These are phyloP conservation scores for Fragaria nilgerrensis DNA, from an alignment of 306 rosid genomes.

Conservation along the genomic window DNA sequence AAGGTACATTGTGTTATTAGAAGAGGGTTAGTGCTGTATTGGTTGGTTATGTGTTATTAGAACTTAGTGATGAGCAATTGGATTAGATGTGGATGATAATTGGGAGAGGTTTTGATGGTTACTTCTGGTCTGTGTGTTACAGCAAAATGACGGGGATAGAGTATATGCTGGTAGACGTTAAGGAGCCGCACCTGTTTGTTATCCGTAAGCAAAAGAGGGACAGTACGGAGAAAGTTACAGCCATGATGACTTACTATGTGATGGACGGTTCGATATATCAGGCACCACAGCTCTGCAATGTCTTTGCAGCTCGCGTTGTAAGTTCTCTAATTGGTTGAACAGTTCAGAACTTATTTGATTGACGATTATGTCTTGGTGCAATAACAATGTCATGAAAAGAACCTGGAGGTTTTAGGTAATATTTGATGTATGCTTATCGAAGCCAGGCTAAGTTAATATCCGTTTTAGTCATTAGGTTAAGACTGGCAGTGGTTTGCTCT, in stretches of 20 bases:
- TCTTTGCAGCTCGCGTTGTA: slow-evolving; percentile 87
- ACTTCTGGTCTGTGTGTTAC: slow-evolving; percentile 4
- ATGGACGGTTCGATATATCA: slow-evolving; percentile 95
- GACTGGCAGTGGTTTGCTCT: neutral
- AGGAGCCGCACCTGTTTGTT: slow-evolving; percentile 82
- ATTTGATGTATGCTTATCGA: neutral
- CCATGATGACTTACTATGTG: slow-evolving; percentile 73
- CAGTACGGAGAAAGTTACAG: slow-evolving; percentile 82
- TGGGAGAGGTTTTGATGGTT: slow-evolving; percentile 17
- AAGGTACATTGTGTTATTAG: neutral
- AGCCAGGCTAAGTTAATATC: slow-evolving; percentile 6
- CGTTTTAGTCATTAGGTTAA: neutral
- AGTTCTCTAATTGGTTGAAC: slow-evolving; percentile 16
- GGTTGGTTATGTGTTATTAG: neutral
- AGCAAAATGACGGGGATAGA: slow-evolving; percentile 87
- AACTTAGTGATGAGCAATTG: neutral
- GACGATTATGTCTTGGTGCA: neutral
- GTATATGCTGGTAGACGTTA: slow-evolving; percentile 67
- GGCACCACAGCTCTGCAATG: slow-evolving; percentile 87
- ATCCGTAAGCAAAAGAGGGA: slow-evolving; percentile 90
- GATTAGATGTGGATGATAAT: neutral
- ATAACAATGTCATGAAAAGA: slow-evolving; percentile 9
- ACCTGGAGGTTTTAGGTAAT: neutral
- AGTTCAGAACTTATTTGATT: neutral
- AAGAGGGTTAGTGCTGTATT: neutral